These are phyloP conservation scores for Nicotiana sylvestris DNA, from an alignment of 257 asterid species.

Conservation along the genomic window DNA sequence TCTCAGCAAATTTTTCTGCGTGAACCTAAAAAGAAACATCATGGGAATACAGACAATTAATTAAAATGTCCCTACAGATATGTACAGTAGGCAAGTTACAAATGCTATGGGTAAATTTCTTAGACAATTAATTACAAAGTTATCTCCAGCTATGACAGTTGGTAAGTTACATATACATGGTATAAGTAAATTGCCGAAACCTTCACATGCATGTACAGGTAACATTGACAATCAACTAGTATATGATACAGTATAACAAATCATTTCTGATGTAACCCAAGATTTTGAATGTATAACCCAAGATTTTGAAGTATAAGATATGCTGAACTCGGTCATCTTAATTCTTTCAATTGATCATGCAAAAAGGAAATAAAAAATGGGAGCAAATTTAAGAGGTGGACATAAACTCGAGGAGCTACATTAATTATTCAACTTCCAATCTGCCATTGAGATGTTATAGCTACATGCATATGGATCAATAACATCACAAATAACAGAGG, in stretches of 20 bases:
- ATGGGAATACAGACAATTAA: slow-evolving; percentile 6
- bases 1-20: slow-evolving; percentile 71
- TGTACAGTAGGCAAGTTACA: neutral
- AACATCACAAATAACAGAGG: neutral
- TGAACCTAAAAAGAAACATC: slow-evolving; percentile 49
- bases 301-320: neutral
- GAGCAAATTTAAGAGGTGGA: slow-evolving; percentile 2
- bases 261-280: neutral
- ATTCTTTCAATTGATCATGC: neutral
- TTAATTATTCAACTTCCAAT: neutral
- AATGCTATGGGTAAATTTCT: neutral
- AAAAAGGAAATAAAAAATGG: neutral
- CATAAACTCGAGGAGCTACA: neutral
- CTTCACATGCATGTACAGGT: neutral
- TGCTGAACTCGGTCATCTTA: neutral
- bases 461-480: neutral
- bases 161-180: neutral
- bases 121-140: neutral
- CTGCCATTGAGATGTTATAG: neutral
- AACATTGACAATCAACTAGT: neutral
- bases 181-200: neutral
- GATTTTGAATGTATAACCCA: neutral
- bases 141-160: neutral
- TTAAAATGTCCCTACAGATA: neutral
- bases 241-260: neutral